Evolutionary conservation across 2,329 filamentous ascomycete genomes (phyloP).

Genomic region (Paraphoma chrysanthemicola): DNA sequence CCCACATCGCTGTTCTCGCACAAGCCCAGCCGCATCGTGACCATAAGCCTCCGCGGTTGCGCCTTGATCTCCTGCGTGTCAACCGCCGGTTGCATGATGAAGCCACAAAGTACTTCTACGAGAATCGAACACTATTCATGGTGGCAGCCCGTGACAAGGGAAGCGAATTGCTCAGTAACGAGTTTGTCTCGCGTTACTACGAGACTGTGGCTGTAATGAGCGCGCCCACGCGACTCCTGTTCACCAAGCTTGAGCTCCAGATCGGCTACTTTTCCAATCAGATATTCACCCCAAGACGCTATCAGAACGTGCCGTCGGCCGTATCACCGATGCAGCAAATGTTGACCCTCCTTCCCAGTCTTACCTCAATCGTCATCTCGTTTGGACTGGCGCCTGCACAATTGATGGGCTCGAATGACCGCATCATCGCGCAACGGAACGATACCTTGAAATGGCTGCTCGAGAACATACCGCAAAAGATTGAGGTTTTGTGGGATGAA

Average conservation of each 20-base stretch:
- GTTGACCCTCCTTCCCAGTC: constrained; percentile 13
- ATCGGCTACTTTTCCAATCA: constrained; percentile 8
- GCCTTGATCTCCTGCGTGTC: constrained; percentile 24
- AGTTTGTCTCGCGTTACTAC: constrained; percentile 4
- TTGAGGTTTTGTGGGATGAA: constrained; percentile 6
- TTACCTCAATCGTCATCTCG: constrained; percentile 9
- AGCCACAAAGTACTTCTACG: constrained; percentile 21
- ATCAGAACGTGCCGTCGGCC: constrained; percentile 1
- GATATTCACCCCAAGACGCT: constrained; percentile 2
- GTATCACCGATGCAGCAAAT: constrained; percentile 10
- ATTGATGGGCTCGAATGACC: background rate
- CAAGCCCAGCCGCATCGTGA: background rate
- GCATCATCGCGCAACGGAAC: constrained; percentile 1
- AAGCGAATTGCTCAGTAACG: background rate
- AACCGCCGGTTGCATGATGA: constrained; percentile 24
- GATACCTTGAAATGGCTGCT: constrained; percentile 9
- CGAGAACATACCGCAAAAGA: background rate
- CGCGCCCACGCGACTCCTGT: constrained; percentile 5
- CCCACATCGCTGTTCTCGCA: constrained; percentile 7
- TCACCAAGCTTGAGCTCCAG: constrained; percentile 20
- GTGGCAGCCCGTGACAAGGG: constrained; percentile 4
- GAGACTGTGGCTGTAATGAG: constrained; percentile 13
- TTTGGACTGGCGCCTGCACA: background rate
- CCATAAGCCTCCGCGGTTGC: constrained; percentile 4
- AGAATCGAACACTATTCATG: constrained; percentile 18